Conservation (phyloP, 495 filamentous ascomycete genomes). For the Penicillium paradoxum region DNA sequence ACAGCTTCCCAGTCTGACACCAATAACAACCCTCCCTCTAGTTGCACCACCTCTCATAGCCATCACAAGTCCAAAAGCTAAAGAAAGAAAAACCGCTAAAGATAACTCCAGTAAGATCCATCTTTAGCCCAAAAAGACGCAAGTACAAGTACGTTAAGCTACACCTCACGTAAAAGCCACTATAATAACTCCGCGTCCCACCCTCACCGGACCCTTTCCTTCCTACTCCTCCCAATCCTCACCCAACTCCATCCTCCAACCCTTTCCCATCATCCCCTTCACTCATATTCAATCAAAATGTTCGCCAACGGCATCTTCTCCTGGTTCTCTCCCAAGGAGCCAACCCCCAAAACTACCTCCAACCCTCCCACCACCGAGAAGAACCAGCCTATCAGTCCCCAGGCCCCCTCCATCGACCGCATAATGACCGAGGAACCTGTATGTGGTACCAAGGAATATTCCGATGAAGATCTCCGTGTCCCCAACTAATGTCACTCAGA, state of each 20-base stretch:
- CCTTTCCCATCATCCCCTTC: background rate
- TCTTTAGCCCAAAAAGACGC: too few species aligned
- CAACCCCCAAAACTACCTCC: slow-evolving; percentile 24
- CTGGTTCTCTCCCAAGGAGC: slow-evolving; percentile 36
- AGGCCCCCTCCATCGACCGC: slow-evolving; percentile 24
- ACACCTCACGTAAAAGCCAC: background rate
- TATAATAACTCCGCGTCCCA: background rate
- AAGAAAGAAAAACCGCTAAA: too few species aligned
- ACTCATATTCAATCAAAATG: slow-evolving; percentile 24
- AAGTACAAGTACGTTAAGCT: background rate
- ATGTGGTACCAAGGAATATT: slow-evolving; percentile 6
- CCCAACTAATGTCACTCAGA: too few species aligned
- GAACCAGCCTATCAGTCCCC: slow-evolving; percentile 33
- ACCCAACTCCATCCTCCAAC: background rate
- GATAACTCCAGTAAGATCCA: too few species aligned
- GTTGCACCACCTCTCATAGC: too few species aligned
- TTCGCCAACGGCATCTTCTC: slow-evolving; percentile 29
- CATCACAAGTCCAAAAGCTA: too few species aligned
- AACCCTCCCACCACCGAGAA: slow-evolving; percentile 32
- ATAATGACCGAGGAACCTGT: slow-evolving; percentile 37
- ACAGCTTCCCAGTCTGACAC: too few species aligned
- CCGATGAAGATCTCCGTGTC: too few species aligned
- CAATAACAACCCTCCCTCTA: too few species aligned
- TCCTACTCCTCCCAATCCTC: background rate
- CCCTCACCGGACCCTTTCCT: background rate